Percentiles rank a stretch among this genome's conserved stretches.
Evolutionary conservation across 108 stramenopile genomes (phyloP).

Genomic region (Fistulifera solaris): DNA sequence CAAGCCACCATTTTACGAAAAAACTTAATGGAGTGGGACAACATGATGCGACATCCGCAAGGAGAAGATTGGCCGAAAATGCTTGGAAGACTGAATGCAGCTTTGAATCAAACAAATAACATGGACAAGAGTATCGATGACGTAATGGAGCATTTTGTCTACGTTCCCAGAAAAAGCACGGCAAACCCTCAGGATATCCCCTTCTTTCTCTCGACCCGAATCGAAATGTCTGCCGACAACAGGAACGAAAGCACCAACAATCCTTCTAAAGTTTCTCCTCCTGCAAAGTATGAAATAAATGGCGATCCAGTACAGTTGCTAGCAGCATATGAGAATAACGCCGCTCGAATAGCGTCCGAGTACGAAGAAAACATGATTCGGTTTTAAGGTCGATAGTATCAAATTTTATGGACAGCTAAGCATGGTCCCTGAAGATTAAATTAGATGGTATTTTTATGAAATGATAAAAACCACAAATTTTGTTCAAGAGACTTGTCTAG

Average conservation of each 20-base stretch:
- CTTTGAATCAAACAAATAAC: slow-evolving; percentile 65
- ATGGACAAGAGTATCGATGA: slow-evolving; percentile 71
- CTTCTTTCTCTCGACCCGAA: slow-evolving; percentile 72
- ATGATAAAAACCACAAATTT: too few species aligned
- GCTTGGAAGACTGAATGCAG: slow-evolving; percentile 76
- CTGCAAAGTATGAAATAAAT: slow-evolving; percentile 1
- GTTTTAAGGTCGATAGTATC: slow-evolving; percentile 42
- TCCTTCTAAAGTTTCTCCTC: not conserved
- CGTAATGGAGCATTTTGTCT: slow-evolving; percentile 75
- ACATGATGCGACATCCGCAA: slow-evolving; percentile 37
- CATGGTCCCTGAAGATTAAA: too few species aligned
- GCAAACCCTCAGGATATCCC: slow-evolving; percentile 79
- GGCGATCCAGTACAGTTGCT: slow-evolving; percentile 49
- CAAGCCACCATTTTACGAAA: slow-evolving; percentile 70
- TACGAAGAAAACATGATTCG: slow-evolving; percentile 81
- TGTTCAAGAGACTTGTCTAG: too few species aligned
- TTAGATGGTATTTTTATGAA: too few species aligned
- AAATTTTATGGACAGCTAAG: too few species aligned
- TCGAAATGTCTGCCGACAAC: slow-evolving; percentile 28
- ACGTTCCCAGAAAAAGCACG: slow-evolving; percentile 60
- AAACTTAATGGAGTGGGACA: slow-evolving; percentile 76
- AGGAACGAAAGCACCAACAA: not conserved
- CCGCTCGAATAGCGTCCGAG: slow-evolving; percentile 53
- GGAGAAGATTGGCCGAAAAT: slow-evolving; percentile 84
- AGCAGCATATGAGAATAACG: slow-evolving; percentile 49